Percentiles rank a stretch among this genome's conserved stretches.
Evolutionary conservation across 352 stramenopile genomes (phyloP).

Genomic region (Phytophthora pini): DNA sequence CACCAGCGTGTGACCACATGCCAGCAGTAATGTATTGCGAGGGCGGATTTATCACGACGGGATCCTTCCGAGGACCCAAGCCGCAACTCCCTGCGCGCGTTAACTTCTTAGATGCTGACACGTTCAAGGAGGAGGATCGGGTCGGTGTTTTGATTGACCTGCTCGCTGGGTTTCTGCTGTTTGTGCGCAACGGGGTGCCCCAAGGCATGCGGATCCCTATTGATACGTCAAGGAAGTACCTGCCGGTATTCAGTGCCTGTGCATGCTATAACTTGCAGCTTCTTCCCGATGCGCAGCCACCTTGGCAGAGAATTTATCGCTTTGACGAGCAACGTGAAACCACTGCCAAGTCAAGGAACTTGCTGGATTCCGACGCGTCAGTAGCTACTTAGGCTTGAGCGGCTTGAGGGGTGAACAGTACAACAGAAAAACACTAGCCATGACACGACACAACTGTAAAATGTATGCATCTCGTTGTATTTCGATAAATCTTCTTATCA

Average conservation of each 20-base stretch:
- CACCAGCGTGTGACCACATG: constrained; percentile 68
- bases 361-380: background rate
- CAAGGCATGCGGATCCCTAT: constrained; percentile 56
- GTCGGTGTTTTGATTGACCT: constrained; percentile 68
- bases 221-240: constrained; percentile 44
- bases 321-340: constrained; percentile 10
- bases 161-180: constrained; percentile 57
- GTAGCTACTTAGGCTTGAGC: constrained; percentile 7
- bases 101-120: constrained; percentile 50
- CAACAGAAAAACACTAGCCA: background rate
- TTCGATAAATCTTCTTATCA: too few relatives aligned
- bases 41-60: constrained; percentile 70
- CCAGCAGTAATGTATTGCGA: constrained; percentile 82
- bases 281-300: constrained; percentile 36
- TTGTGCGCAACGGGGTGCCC: constrained; percentile 52
- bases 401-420: background rate
- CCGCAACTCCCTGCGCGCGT: constrained; percentile 48
- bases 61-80: constrained; percentile 64
- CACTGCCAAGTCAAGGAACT: background rate
- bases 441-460: too few relatives aligned
- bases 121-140: constrained; percentile 59
- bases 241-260: constrained; percentile 66
- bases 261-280: constrained; percentile 66
- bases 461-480: too few relatives aligned
- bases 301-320: constrained; percentile 58